Evolutionary conservation across 2,329 filamentous ascomycete genomes (phyloP).

Genomic region (Pleomassaria siparia): DNA sequence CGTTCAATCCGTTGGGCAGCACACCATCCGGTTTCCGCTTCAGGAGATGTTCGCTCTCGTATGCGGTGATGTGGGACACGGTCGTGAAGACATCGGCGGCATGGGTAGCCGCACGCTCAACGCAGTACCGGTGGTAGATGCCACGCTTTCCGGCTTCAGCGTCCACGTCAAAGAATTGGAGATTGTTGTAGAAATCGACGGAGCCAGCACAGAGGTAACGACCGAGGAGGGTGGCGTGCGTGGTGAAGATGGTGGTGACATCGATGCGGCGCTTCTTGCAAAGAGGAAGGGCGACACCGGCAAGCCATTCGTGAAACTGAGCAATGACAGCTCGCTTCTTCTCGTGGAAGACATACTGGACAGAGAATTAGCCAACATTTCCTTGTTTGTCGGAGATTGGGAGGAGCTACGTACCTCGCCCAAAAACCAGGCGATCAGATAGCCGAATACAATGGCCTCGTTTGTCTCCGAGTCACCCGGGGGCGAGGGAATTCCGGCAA

Average conservation of each 20-base stretch:
- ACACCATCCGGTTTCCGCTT: constrained; percentile 98
- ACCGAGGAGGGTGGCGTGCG: constrained; percentile 91
- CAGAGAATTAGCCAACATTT: constrained; percentile 15
- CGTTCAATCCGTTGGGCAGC: constrained; percentile 92
- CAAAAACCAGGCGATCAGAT: constrained; percentile 95
- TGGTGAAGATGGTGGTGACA: constrained; percentile 97
- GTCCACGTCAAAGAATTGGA: constrained; percentile 95
- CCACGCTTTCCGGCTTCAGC: constrained; percentile 95
- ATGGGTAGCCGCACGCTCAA: constrained; percentile 91
- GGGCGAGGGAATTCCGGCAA: constrained; percentile 89
- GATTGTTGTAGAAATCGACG: constrained; percentile 98
- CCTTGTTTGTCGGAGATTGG: background rate
- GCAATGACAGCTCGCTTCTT: constrained; percentile 90
- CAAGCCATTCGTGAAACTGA: constrained; percentile 98
- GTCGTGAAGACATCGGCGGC: constrained; percentile 96
- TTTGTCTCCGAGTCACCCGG: constrained; percentile 93
- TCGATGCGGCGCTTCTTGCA: constrained; percentile 94
- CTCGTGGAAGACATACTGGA: constrained; percentile 88
- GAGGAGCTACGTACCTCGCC: constrained; percentile 77
- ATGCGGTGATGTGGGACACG: constrained; percentile 97
- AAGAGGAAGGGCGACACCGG: constrained; percentile 88
- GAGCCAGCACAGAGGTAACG: constrained; percentile 96
- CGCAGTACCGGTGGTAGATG: constrained; percentile 98
- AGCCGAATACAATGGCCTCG: constrained; percentile 96
- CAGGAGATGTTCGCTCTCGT: constrained; percentile 94